Base-by-base conservation (phyloP, 768 basidiomycete genomes). In the Hebeloma cylindrosporum region DNA sequence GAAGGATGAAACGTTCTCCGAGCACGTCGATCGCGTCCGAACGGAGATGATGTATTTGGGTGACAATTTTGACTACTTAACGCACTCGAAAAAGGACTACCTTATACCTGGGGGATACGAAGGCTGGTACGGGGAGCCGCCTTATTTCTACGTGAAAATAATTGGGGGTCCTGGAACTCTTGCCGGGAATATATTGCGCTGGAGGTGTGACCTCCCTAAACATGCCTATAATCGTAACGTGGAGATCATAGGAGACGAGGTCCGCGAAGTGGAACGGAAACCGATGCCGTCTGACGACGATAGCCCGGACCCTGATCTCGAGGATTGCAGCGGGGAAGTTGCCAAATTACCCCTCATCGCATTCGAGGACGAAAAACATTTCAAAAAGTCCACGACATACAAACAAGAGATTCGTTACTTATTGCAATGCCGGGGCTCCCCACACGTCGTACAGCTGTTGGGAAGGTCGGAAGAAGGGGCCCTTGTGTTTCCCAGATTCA, bases 361-460 rank as follows among this genome's bases (percentile, higher is more conserved):
- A 29, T 41, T 29, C 23, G 23, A 45, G n/a, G 8, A 14, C n/a
- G 34, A 45, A n/a, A 35, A 45, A 11, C 43, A 45, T 29, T 45
- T 45, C 17, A 17, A 23, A 3, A 45, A 45, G 43, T 11, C 2
- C 10, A 33, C 43, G 14, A 45, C 43, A 18, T 45, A 45, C 25
- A 45, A 45, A 26, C 32, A 45, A 27, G 43, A 45, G 11, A 36
- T 45, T 26, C 33, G 18, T 5, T 45, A 45, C 43, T 36, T 45
- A 17, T 35, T 45, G 3, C 23, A 45, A 18, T 45, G 33, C 22
- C 33, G 21, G 23, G 34, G 43, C 5, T 36, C 43, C 13, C 43
- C 33, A 0, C 26, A n/a, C 25, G 34, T 45, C 33, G 43, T 45
- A 16, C 34, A 45, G 16, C 35, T 45, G 5, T 16, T 44, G n/a